Evolutionary conservation across 2,329 filamentous ascomycete species (phyloP).

Genomic region (Ascochyta viciae-villosae): DNA sequence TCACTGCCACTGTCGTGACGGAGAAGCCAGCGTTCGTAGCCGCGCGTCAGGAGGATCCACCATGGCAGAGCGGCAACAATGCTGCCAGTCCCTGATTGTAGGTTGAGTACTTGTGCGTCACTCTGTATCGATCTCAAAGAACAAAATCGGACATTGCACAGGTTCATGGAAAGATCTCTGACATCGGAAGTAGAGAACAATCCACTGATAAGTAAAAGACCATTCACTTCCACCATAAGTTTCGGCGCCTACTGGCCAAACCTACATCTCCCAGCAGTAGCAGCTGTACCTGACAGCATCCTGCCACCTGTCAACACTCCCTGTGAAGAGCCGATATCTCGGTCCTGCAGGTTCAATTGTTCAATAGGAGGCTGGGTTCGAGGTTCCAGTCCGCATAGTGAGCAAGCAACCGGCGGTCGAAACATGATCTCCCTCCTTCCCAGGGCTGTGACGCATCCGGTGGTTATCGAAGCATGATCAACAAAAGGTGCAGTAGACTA

Average conservation of each 20-base stretch:
- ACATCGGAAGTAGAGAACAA: no score
- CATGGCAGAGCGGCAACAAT: no score
- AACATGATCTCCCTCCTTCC: neutral
- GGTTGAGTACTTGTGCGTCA: no score
- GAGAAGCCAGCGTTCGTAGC: no score
- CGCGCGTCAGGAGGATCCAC: no score
- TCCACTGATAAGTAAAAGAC: no score
- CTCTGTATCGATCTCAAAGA: no score
- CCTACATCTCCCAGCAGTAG: neutral
- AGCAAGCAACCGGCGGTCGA: neutral
- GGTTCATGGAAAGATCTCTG: no score
- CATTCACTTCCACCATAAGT: no score
- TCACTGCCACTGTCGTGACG: neutral
- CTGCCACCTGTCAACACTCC: neutral
- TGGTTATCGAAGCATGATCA: neutral
- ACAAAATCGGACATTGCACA: no score
- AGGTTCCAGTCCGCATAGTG: neutral
- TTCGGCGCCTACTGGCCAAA: neutral
- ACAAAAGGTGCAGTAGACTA: neutral
- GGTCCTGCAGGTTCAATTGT: neutral
- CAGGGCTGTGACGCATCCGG: neutral
- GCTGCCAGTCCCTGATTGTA: no score
- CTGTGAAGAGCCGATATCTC: neutral
- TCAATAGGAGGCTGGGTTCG: no score
- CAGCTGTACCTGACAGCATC: constrained; percentile 4